A percentile compares a stretch with the other conserved stretches of the same genome.
Conservation (phyloP, 352 stramenopile genomes). For the Globisporangium spiculum region DNA sequence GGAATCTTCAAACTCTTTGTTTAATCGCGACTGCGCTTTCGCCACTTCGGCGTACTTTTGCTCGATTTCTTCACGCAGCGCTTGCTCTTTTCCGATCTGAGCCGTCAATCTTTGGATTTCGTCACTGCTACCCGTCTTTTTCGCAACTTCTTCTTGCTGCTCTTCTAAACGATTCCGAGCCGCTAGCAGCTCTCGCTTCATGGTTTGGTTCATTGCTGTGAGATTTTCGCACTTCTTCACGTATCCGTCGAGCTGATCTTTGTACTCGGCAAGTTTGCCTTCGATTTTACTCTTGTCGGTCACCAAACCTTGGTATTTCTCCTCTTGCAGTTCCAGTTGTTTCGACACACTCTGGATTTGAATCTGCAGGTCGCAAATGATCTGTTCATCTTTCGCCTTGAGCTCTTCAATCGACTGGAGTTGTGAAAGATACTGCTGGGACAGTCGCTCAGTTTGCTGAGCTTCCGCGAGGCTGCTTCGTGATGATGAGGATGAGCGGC, state of each 20-base stretch:
- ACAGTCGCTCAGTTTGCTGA: slow-evolving; percentile 7
- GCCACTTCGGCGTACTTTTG: slow-evolving; percentile 15
- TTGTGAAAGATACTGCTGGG: slow-evolving; percentile 14
- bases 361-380: slow-evolving; percentile 17
- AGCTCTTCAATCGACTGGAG: slow-evolving; percentile 32
- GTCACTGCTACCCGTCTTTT: slow-evolving; percentile 16
- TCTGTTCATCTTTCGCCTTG: slow-evolving; percentile 28
- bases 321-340: slow-evolving; percentile 23
- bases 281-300: slow-evolving; percentile 23
- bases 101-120: slow-evolving; percentile 17
- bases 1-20: slow-evolving; percentile 31
- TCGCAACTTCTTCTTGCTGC: slow-evolving; percentile 2
- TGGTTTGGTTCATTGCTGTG: slow-evolving; percentile 21
- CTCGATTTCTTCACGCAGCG: slow-evolving; percentile 1
- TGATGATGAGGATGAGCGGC: neutral
- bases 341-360: slow-evolving; percentile 14
- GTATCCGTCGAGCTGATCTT: slow-evolving; percentile 22
- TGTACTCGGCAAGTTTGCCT: slow-evolving; percentile 20
- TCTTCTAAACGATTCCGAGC: slow-evolving; percentile 18
- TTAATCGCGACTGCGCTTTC: slow-evolving; percentile 1
- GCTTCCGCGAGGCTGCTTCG: slow-evolving; percentile 4
- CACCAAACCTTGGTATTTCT: slow-evolving; percentile 21
- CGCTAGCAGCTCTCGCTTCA: slow-evolving; percentile 35
- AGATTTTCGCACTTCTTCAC: slow-evolving; percentile 29
- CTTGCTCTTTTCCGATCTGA: slow-evolving; percentile 15